phyloP scores from a whole-genome alignment of 345 rosid genomes.

The Bretschneidera sinensis region DNA sequence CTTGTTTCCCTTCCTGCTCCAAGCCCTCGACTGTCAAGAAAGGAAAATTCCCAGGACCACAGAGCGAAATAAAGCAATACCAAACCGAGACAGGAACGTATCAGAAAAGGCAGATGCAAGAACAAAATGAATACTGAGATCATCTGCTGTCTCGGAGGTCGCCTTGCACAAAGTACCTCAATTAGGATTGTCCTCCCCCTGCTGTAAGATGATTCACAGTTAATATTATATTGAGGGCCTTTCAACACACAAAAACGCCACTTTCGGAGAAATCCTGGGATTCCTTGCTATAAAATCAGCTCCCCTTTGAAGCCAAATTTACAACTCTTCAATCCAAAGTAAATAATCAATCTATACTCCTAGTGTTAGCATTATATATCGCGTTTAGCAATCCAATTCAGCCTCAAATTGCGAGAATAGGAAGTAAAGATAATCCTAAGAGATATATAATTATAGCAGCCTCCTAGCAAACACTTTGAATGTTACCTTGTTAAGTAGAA shows the following conservation, averaged over 20 bases:
- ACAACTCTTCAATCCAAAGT: constrained; percentile 19
- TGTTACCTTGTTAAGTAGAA: too few relatives aligned
- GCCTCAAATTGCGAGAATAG: background rate
- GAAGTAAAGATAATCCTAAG: too few relatives aligned
- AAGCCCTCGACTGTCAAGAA: constrained; percentile 37
- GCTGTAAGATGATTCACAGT: constrained; percentile 54
- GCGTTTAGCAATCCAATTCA: constrained; percentile 6
- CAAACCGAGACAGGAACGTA: constrained; percentile 51
- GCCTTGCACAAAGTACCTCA: constrained; percentile 41
- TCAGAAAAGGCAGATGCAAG: constrained; percentile 30
- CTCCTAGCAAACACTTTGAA: too few relatives aligned
- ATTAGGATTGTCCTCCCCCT: constrained; percentile 49
- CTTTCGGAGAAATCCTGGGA: constrained; percentile 32
- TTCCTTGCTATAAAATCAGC: constrained; percentile 27
- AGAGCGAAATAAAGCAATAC: constrained; percentile 36
- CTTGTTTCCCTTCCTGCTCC: constrained; percentile 33
- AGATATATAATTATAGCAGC: too few relatives aligned
- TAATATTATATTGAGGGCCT: constrained; percentile 36
- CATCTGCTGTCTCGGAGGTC: constrained; percentile 53
- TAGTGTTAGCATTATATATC: constrained; percentile 7
- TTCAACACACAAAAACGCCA: constrained; percentile 26
- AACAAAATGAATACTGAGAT: constrained; percentile 18
- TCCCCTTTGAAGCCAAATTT: constrained; percentile 20
- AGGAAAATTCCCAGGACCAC: constrained; percentile 23
- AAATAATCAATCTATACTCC: constrained; percentile 21